Evolutionary conservation across 768 basidiomycete species (phyloP), one percentile per base, ranked within the genome.

Genomic region (Hericium alpestre): DNA sequence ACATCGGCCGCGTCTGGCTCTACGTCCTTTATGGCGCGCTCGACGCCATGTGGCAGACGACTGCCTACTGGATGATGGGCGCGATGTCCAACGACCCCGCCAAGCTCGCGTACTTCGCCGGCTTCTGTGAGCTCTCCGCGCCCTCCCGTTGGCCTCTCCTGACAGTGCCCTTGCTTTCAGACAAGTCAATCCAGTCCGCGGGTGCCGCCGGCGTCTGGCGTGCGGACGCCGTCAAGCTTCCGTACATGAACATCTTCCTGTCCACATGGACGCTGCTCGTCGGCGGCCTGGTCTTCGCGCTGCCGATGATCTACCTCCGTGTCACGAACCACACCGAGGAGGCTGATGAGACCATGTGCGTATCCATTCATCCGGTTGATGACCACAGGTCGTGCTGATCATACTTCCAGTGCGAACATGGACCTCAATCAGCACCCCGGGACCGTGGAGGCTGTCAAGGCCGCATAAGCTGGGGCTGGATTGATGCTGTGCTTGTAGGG

Each of bases 11-110:
- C 51, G 71, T 83, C 4, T 77, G 77, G 70, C 69, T 91, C 5
- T 89, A 83, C 69, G 79, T 87, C 60, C 79, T 84, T 69, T 87
- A 81, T 59, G 86, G 88, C 25, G 65, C 90, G 13, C 75, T 90
- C 58, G 90, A 92, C 61, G 76, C 89, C 1, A 84, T 88, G 80
- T 92, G 88, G 86, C 90, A 91, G 67, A 89, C 86, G 2, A 81
- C 81, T 0, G 82, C 83, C 7, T 89, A 89, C 67, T 89, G 87
- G 86, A 73, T 87, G 62, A 84, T 89, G 79, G 89, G 89, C 41
- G 84, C 86, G 12, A 87, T 93, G 83, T 87, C 86, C 18, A 90
- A 91, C 61, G 83, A 90, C 67, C 81, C 86, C 7, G 79, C 76
- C 2, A 89, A 87, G 67, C 79, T 91, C 22, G 89, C 89, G 0